Percentiles rank a stretch among this genome's conserved stretches.
Evolutionary conservation across 2,329 filamentous ascomycete species (phyloP).

Genomic region (Ceratocystis papillata): DNA sequence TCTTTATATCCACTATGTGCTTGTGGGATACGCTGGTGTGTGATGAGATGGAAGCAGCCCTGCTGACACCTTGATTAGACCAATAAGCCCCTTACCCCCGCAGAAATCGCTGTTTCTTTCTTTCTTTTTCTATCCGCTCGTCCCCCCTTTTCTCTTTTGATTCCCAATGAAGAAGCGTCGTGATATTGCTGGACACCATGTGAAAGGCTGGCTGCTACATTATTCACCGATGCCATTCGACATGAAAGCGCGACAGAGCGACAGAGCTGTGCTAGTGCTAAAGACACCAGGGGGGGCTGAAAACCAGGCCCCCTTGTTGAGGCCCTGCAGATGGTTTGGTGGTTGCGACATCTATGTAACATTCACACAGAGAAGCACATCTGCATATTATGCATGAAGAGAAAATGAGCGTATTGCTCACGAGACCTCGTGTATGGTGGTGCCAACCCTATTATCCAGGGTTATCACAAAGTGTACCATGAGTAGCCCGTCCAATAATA

Average conservation of each 20-base stretch:
- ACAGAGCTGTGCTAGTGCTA: no score
- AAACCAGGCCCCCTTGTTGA: background rate
- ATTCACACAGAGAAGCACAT: background rate
- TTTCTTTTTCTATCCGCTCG: background rate
- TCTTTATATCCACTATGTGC: background rate
- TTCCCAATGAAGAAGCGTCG: background rate
- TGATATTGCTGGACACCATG: conserved; percentile 1
- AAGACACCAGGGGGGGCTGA: background rate
- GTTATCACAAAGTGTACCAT: no score
- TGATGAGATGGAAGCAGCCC: background rate
- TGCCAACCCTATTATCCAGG: no score
- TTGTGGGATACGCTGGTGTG: background rate
- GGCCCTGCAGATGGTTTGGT: background rate
- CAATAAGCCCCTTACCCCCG: conserved; percentile 8
- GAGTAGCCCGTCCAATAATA: no score
- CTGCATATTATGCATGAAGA: background rate
- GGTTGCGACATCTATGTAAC: background rate
- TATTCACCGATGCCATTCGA: background rate
- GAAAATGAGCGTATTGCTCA: no score
- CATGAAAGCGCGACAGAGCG: background rate
- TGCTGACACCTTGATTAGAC: conserved; percentile 5
- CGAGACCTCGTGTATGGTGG: no score
- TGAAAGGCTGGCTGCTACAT: conserved; percentile 2
- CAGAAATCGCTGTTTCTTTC: conserved; percentile 1
- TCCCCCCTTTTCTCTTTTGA: background rate